These are phyloP conservation scores for Pascua sp. DNA, from an alignment of 1,284 basidiomycete genomes.

Conservation along the genomic window DNA sequence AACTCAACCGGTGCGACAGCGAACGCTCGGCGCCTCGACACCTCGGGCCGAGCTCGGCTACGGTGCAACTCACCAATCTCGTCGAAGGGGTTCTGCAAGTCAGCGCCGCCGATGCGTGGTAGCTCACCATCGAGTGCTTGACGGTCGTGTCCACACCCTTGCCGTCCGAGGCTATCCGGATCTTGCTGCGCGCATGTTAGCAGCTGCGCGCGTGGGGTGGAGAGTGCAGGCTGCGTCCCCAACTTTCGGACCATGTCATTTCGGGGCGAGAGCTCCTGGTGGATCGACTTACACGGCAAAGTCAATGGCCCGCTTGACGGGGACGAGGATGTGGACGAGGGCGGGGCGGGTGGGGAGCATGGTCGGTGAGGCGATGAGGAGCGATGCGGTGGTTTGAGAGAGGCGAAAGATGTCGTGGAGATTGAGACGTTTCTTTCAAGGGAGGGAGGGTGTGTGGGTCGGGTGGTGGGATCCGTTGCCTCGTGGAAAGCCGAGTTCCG, in stretches of 20 bases:
- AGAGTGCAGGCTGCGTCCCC: too few species aligned
- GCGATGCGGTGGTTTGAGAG: neutral
- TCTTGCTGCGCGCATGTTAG: slow-evolving; percentile 69
- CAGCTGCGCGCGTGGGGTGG: too few species aligned
- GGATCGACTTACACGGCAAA: slow-evolving; percentile 37
- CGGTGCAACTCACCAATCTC: slow-evolving; percentile 71
- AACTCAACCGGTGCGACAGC: too few species aligned
- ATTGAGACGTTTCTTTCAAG: neutral
- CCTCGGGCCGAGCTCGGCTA: neutral
- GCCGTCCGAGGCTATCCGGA: slow-evolving; percentile 85
- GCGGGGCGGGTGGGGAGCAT: slow-evolving; percentile 72
- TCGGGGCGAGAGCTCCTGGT: too few species aligned
- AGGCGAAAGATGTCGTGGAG: neutral
- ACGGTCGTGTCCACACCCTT: slow-evolving; percentile 91
- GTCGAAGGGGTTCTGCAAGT: slow-evolving; percentile 85
- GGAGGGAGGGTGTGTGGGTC: neutral
- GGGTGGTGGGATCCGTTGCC: neutral
- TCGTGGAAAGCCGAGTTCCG: neutral
- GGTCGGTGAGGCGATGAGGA: slow-evolving; percentile 4
- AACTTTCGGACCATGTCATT: too few species aligned
- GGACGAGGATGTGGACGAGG: slow-evolving; percentile 82
- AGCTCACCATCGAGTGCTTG: slow-evolving; percentile 90
- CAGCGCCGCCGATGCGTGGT: neutral
- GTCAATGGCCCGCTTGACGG: slow-evolving; percentile 72
- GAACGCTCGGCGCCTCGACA: too few species aligned